phyloP scores from a whole-genome alignment of 176 grass and related monocot genomes.

The Saccharum spontaneum region DNA sequence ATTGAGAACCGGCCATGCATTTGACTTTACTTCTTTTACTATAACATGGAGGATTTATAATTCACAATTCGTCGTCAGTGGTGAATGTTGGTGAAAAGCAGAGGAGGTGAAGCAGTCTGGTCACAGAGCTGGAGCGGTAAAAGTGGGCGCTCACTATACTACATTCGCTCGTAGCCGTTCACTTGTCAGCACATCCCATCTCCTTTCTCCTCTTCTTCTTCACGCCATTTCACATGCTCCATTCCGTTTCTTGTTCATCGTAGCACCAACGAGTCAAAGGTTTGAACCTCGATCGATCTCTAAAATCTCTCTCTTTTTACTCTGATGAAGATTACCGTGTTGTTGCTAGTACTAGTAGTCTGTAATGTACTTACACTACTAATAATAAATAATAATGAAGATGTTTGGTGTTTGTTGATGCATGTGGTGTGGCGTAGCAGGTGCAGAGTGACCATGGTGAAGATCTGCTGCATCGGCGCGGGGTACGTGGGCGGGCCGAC shows the following conservation, averaged over 20 bases:
- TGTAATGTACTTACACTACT: background rate
- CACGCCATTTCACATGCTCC: background rate
- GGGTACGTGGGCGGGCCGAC: constrained; percentile 45
- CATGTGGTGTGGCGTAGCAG: background rate
- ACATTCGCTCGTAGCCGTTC: constrained; percentile 8
- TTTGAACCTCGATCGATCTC: background rate
- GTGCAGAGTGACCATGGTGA: constrained; percentile 22
- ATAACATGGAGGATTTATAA: too few relatives aligned
- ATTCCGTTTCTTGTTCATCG: background rate
- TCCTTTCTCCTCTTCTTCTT: background rate
- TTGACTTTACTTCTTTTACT: too few relatives aligned
- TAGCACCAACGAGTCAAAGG: background rate
- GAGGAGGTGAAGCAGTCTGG: too few relatives aligned
- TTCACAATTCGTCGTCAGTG: too few relatives aligned
- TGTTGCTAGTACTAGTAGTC: background rate
- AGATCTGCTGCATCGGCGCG: constrained; percentile 56
- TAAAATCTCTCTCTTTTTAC: background rate
- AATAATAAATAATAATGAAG: too few relatives aligned
- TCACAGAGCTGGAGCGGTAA: too few relatives aligned
- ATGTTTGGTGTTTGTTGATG: too few relatives aligned
- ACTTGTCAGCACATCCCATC: background rate
- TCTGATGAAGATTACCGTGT: background rate
- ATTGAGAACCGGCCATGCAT: too few relatives aligned
- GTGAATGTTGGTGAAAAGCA: too few relatives aligned
- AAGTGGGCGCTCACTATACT: background rate